Evolutionary conservation across 169 alveolate genomes (phyloP).

Genomic region (Plasmodium gonderi): DNA sequence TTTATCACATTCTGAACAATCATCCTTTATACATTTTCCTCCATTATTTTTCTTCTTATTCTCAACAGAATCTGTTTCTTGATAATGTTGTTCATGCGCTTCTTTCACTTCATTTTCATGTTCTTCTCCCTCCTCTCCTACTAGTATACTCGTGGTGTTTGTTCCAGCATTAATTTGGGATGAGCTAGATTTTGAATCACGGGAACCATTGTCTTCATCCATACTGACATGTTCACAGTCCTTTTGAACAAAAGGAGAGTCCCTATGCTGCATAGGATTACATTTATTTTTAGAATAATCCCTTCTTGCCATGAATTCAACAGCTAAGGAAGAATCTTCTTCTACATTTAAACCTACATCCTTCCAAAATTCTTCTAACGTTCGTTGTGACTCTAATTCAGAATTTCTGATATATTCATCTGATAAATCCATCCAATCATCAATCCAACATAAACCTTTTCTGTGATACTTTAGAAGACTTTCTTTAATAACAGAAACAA

Average conservation of each 20-base stretch:
- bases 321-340: neutral
- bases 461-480: slow-evolving; percentile 78
- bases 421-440: slow-evolving; percentile 81
- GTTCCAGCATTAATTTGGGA: too few species aligned
- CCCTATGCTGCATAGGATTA: too few species aligned
- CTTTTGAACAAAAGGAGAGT: too few species aligned
- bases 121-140: neutral
- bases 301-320: neutral
- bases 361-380: slow-evolving; percentile 76
- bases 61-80: too few species aligned
- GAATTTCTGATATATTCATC: slow-evolving; percentile 76
- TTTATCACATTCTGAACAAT: neutral
- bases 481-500: slow-evolving; percentile 77
- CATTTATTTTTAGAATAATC: too few species aligned
- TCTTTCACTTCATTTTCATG: neutral
- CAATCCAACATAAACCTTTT: slow-evolving; percentile 81
- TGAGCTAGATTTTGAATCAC: too few species aligned
- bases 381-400: slow-evolving; percentile 79
- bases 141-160: too few species aligned
- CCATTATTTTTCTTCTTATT: neutral
- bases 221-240: too few species aligned
- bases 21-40: neutral
- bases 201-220: too few species aligned
- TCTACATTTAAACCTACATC: neutral
- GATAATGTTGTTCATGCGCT: too few species aligned